phyloP scores from a whole-genome alignment of 345 rosid genomes.

The Physaria fendleri region DNA sequence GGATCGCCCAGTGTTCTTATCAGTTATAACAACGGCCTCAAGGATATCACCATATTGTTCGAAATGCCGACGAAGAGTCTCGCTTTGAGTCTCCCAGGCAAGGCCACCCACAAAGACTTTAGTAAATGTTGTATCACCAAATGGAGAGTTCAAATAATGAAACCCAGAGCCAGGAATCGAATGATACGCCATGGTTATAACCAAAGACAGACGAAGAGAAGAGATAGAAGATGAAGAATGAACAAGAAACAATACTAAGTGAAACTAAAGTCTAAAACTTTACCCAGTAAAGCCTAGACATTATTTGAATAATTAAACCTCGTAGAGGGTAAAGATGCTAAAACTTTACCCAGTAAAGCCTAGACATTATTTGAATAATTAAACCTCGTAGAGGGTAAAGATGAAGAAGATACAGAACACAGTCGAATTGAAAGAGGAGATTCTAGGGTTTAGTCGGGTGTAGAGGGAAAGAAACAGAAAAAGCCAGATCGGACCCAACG shows the following conservation, averaged over 20 bases:
- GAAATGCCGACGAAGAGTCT: conserved; percentile 73
- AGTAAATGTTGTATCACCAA: conserved; percentile 81
- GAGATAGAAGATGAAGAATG: not conserved
- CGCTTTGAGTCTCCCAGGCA: conserved; percentile 94
- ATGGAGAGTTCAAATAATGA: conserved; percentile 68
- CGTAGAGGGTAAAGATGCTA: no score
- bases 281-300: conserved; percentile 33
- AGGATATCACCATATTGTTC: conserved; percentile 84
- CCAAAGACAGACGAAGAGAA: no score
- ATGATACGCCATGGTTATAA: conserved; percentile 54
- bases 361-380: no score
- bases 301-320: no score
- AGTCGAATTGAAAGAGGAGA: conserved; percentile 1
- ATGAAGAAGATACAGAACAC: not conserved
- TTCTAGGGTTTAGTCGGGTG: conserved; percentile 32
- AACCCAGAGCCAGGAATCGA: conserved; percentile 52
- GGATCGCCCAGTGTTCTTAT: conserved; percentile 92
- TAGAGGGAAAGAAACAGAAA: not conserved
- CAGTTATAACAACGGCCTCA: conserved; percentile 92
- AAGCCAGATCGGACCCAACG: conserved; percentile 22
- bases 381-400: no score
- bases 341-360: conserved; percentile 33
- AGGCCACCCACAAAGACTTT: conserved; percentile 90
- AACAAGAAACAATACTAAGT: no score
- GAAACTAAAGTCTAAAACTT: no score